Evolutionary conservation across 805 yeast genomes (phyloP), one percentile per base, ranked within the genome.

Genomic region (Metschnikowia vanudenii): DNA sequence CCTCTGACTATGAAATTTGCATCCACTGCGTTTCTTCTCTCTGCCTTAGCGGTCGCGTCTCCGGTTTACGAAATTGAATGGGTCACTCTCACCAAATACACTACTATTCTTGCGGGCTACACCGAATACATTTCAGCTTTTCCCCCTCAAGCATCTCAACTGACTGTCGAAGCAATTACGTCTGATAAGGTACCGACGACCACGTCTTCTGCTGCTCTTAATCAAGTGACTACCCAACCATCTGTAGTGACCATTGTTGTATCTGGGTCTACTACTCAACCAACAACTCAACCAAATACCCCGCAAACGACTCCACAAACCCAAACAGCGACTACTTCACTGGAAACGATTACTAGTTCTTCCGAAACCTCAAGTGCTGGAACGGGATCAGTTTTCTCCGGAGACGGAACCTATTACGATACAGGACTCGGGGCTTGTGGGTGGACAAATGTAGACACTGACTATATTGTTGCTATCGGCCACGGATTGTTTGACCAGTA

Each of bases 361-460:
- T 32, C 46, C 28, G 10, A 22, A 4, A 38, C 50, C 14, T 32
- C 56, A 14, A 24, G 45, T 10, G n/a, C 56, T 43, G 35, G 58
- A 50, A 30, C 59, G 12, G 34, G 54, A 16, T 45, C 42, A 5
- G 51, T 49, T 13, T 57, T 51, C 51, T 43, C 66, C 2, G 81
- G 81, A 37, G 61, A 76, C 47, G 82, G 81, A 44, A 79, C 83
- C 19, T 79, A 61, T 60, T 79, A 75, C 57, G 59, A 59, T 29
- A 69, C 77, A 18, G 72, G 71, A 4, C 57, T 64, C 39, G 85
- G 84, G 44, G 80, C 84, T 19, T 82, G 85, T 64, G 86, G 86
- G 35, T 49, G 54, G 37, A 58, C 69, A 50, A 73, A 64, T 65
- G 43, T 66, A 16, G 78, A 71, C 50, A 31, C 66, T 14, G 85